Conservation (phyloP, 257 asterid genomes). For the Nicotiana paniculata region DNA sequence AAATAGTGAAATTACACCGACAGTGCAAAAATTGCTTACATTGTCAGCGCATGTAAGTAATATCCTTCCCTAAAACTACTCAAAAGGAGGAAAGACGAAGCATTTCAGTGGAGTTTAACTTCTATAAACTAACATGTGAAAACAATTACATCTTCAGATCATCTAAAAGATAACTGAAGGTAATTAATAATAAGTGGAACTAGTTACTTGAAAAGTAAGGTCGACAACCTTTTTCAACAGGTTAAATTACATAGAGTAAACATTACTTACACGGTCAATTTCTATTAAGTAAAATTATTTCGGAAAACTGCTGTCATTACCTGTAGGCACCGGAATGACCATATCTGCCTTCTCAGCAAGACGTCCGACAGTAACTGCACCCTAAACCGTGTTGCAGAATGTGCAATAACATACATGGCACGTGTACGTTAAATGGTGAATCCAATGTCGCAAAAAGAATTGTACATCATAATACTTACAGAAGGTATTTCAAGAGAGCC, state of each 20-base stretch:
- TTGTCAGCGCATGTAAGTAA: too few species aligned
- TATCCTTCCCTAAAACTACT: neutral
- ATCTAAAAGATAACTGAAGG: neutral
- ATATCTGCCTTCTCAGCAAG: constrained; percentile 61
- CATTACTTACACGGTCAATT: too few species aligned
- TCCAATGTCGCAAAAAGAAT: too few species aligned
- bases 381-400: constrained; percentile 24
- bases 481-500: constrained; percentile 63
- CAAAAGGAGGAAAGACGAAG: neutral
- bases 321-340: constrained; percentile 85
- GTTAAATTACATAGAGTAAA: neutral
- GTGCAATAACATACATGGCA: neutral
- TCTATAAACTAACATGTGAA: neutral
- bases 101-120: neutral
- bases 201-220: neutral
- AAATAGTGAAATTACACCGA: too few species aligned
- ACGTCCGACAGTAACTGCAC: constrained; percentile 63
- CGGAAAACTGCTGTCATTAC: constrained; percentile 16
- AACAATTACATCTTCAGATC: neutral
- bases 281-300: neutral
- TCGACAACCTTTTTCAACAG: neutral
- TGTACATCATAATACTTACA: constrained; percentile 30
- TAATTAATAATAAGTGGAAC: neutral
- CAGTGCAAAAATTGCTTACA: too few species aligned
- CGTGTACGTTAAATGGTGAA: too few species aligned